Evolutionary conservation across 495 filamentous ascomycete genomes (phyloP).

Genomic region (Aspergillus steynii): DNA sequence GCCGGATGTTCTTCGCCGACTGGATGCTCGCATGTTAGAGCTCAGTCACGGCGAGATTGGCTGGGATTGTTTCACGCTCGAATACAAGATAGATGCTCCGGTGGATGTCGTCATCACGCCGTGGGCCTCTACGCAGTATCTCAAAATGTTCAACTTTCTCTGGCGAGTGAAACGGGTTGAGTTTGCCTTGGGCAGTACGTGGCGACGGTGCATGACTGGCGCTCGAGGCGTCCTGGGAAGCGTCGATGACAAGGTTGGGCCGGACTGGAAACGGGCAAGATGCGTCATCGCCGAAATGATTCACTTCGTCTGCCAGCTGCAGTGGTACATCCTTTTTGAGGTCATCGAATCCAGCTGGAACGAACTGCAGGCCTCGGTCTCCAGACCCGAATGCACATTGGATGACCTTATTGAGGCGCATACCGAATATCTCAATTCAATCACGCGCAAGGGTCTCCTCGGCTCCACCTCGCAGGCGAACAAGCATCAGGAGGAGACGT

Average conservation of each 20-base stretch:
- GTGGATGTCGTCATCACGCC: constrained; percentile 97
- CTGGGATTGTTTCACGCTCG: constrained; percentile 99
- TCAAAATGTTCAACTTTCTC: constrained; percentile 99
- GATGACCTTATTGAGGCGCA: constrained; percentile 95
- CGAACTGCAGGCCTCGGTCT: constrained; percentile 75
- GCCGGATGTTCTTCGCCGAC: constrained; percentile 84
- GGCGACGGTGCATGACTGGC: constrained; percentile 96
- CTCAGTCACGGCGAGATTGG: constrained; percentile 95
- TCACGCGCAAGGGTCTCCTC: constrained; percentile 95
- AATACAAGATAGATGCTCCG: constrained; percentile 97
- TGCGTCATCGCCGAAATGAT: constrained; percentile 96
- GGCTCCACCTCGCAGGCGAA: constrained; percentile 59
- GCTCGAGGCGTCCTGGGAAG: constrained; percentile 85
- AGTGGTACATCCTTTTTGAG: constrained; percentile 98
- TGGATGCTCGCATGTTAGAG: constrained; percentile 96
- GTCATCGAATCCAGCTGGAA: constrained; percentile 96
- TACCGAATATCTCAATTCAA: constrained; percentile 82
- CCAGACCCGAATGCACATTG: constrained; percentile 80
- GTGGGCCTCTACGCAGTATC: constrained; percentile 91
- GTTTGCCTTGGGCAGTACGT: constrained; percentile 85
- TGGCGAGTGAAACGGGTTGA: constrained; percentile 99
- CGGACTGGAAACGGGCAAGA: constrained; percentile 87
- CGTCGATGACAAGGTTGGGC: constrained; percentile 70
- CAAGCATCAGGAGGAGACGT: constrained; percentile 70
- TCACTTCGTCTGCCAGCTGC: constrained; percentile 94